Evolutionary conservation across 2,329 filamentous ascomycete species (phyloP), one percentile per base, ranked within the genome.

Genomic region (Colletotrichum sp.): DNA sequence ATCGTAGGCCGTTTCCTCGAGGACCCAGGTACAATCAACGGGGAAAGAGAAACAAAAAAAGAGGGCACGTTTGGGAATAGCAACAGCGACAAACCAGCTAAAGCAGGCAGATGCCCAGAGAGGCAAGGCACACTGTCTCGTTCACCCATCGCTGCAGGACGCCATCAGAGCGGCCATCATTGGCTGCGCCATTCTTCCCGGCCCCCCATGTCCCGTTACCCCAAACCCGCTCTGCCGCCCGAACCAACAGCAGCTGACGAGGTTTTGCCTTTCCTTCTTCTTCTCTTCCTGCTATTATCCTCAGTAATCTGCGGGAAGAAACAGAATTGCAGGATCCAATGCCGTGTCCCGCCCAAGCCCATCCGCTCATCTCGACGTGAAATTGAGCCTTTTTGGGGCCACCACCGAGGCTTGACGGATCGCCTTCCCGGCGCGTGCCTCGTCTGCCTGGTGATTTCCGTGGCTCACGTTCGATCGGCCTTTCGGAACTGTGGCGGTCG

Each of bases 111-210:
- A 51, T 12, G 43, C n/a, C 43, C n/a, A 24, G 62, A n/a, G 33
- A 55, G 58, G 65, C 70, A 68, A 61, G 66, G 67, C 62, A 70
- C 67, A 61, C 29, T 59, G 21, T 47, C 38, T 54, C 36, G 43
- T 63, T 12, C 21, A 12, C 27, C 57, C 27, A 27, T 29, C 29
- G 66, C 66, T 43, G 51, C 36, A 67, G 24, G 31, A 47, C 38
- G 58, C 62, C 68, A 29, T 33, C 33, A 27, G 34, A 27, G 68
- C 63, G 62, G 55, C 72, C 66, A 67, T 71, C 59, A 71, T 63
- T 73, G 62, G 68, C 57, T 57, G 54, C 29, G 55, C 57, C 54
- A 31, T 51, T 55, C 57, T 13, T 11, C 34, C 38, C 34, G n/a
- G 55, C 62, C 55, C 55, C 36, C 69, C 61, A 65, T 70, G 61